Conservation (phyloP, 495 filamentous ascomycete species). For the Poronia punctata region DNA sequence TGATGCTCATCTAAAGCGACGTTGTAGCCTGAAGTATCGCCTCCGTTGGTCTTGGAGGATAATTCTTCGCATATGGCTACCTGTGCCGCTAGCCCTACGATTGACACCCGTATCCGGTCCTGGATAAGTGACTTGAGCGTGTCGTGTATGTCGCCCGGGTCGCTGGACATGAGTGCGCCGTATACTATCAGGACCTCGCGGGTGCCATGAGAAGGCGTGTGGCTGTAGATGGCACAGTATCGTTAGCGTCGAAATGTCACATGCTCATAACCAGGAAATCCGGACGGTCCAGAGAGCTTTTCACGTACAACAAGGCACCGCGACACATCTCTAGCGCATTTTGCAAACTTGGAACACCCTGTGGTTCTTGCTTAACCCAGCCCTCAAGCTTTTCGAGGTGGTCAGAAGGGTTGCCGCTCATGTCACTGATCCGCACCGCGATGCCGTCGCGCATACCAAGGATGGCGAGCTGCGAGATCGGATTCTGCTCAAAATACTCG, state of each 20-base stretch:
- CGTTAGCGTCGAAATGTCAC: background rate
- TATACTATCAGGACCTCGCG: conserved; percentile 87
- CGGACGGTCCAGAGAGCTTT: background rate
- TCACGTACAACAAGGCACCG: conserved; percentile 69
- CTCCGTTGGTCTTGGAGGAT: conserved; percentile 75
- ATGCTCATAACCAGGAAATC: background rate
- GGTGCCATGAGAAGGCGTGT: conserved; percentile 88
- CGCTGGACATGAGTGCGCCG: conserved; percentile 80
- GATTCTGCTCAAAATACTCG: conserved; percentile 98
- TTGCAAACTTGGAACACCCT: conserved; percentile 83
- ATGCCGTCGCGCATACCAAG: conserved; percentile 89
- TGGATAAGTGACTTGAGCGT: conserved; percentile 69
- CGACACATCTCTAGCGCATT: conserved; percentile 94
- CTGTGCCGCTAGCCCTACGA: conserved; percentile 86
- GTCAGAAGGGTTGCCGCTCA: conserved; percentile 84
- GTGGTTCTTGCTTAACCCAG: conserved; percentile 70
- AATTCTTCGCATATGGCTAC: conserved; percentile 89
- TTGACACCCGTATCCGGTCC: conserved; percentile 76
- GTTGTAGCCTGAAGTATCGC: conserved; percentile 66
- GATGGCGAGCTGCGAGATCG: conserved; percentile 91
- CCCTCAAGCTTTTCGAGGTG: conserved; percentile 71
- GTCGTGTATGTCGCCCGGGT: conserved; percentile 91
- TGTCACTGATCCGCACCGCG: conserved; percentile 75
- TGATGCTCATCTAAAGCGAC: conserved; percentile 85
- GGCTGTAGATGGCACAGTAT: conserved; percentile 38